These are phyloP conservation scores for Hagleromyces aurorensis DNA, from an alignment of 805 yeast species.

Conservation along the genomic window DNA sequence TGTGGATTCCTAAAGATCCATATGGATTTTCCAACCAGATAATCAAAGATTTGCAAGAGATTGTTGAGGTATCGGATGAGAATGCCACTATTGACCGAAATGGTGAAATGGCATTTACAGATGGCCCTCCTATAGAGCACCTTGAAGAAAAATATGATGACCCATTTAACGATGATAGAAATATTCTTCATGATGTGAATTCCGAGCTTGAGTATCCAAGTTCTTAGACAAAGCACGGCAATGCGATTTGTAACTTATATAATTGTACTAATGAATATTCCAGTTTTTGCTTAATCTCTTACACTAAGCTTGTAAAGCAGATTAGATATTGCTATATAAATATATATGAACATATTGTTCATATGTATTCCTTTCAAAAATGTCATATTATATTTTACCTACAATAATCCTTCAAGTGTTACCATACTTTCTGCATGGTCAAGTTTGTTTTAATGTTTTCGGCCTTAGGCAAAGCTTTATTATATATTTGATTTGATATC, in stretches of 20 bases:
- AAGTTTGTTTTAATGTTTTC: no score
- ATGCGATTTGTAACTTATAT: not conserved
- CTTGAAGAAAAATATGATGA: conserved; percentile 10
- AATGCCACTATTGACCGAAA: conserved; percentile 51
- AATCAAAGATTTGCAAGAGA: conserved; percentile 45
- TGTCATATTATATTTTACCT: no score
- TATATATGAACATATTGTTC: no score
- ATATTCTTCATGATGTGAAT: conserved; percentile 1
- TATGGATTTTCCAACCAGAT: conserved; percentile 67
- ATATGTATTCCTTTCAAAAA: no score
- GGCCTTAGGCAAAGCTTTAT: no score
- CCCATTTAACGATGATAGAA: conserved; percentile 6
- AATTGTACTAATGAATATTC: not conserved
- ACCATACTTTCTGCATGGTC: no score
- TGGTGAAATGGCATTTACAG: conserved; percentile 41
- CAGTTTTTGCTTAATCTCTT: no score
- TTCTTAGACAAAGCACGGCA: not conserved
- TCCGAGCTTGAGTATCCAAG: no score
- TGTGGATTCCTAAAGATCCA: conserved; percentile 91
- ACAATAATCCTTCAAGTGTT: no score
- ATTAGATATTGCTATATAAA: no score
- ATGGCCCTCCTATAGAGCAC: conserved; percentile 40
- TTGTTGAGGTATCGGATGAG: conserved; percentile 58
- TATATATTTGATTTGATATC: no score
- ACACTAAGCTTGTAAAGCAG: no score